phyloP scores from a whole-genome alignment of 1,139 yeast species.

The Sugiyamaella sp. region DNA sequence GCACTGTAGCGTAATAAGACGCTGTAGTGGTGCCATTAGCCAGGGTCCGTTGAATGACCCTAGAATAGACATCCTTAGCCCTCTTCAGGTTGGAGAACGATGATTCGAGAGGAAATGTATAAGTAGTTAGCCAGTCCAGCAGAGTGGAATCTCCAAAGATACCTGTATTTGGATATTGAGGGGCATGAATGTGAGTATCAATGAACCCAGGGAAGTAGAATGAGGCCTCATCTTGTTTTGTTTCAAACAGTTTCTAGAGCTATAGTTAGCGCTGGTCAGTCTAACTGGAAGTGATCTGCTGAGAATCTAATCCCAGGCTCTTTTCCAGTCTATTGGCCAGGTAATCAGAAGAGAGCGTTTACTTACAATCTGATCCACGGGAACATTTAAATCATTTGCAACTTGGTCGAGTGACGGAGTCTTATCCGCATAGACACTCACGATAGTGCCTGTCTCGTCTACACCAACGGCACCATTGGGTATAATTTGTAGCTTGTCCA shows the following conservation, averaged over 20 bases:
- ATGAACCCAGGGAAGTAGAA: slow-evolving; percentile 91
- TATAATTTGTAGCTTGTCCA: slow-evolving; percentile 53
- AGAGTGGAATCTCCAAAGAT: slow-evolving; percentile 84
- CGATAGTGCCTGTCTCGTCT: slow-evolving; percentile 51
- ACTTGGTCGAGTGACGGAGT: slow-evolving; percentile 10
- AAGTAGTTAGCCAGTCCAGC: slow-evolving; percentile 82
- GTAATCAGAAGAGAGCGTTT: no score
- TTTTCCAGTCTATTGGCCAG: no score
- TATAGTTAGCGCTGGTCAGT: no score
- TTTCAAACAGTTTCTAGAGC: slow-evolving; percentile 29
- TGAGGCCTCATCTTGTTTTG: slow-evolving; percentile 30
- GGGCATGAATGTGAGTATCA: slow-evolving; percentile 95
- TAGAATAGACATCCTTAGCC: slow-evolving; percentile 65
- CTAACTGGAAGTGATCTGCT: no score
- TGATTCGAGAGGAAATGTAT: slow-evolving; percentile 87
- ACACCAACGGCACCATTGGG: slow-evolving; percentile 60
- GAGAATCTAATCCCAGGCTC: no score
- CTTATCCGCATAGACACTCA: slow-evolving; percentile 42
- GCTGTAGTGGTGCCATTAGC: slow-evolving; percentile 89
- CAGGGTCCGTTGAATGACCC: slow-evolving; percentile 68
- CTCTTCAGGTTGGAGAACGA: slow-evolving; percentile 52
- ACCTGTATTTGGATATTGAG: slow-evolving; percentile 95
- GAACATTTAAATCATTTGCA: slow-evolving; percentile 9
- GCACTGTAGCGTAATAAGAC: slow-evolving; percentile 87
- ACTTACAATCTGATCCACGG: slow-evolving; percentile 13